A percentile compares a stretch with the other conserved stretches of the same genome.
Conservation (phyloP, 345 rosid genomes). For the Cardamine occulta region DNA sequence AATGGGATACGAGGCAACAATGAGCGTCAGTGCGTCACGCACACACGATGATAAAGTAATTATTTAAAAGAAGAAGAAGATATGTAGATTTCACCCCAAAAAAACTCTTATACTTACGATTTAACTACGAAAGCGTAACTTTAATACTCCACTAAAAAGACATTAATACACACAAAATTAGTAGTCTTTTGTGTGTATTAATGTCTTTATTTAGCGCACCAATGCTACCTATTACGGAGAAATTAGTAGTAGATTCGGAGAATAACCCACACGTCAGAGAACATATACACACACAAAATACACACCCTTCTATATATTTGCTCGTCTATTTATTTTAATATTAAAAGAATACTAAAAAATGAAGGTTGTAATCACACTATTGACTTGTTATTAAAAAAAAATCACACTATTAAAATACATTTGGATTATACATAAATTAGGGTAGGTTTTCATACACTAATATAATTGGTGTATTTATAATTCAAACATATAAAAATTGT, state of each 20-base stretch:
- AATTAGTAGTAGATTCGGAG: too few species aligned
- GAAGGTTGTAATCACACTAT: neutral
- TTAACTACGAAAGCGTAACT: neutral
- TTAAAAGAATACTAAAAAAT: neutral
- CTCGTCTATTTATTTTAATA: neutral
- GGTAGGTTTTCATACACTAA: neutral
- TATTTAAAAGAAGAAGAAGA: neutral
- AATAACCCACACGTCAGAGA: slow-evolving; percentile 19
- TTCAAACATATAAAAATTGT: too few species aligned
- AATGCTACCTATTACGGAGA: too few species aligned
- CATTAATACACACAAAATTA: neutral
- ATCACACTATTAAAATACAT: neutral
- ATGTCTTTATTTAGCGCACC: too few species aligned
- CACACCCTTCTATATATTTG: neutral
- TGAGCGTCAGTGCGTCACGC: slow-evolving; percentile 5
- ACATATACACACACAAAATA: neutral
- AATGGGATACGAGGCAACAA: slow-evolving; percentile 33
- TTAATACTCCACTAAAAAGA: neutral
- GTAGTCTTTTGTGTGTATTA: too few species aligned
- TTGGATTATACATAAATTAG: too few species aligned
- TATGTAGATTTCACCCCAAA: neutral
- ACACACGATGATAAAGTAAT: slow-evolving; percentile 6
- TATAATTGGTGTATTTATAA: neutral
- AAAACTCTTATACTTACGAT: neutral
- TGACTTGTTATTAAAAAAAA: neutral